Evolutionary conservation across 768 basidiomycete genomes (phyloP).

Genomic region (Paxillus involutus): DNA sequence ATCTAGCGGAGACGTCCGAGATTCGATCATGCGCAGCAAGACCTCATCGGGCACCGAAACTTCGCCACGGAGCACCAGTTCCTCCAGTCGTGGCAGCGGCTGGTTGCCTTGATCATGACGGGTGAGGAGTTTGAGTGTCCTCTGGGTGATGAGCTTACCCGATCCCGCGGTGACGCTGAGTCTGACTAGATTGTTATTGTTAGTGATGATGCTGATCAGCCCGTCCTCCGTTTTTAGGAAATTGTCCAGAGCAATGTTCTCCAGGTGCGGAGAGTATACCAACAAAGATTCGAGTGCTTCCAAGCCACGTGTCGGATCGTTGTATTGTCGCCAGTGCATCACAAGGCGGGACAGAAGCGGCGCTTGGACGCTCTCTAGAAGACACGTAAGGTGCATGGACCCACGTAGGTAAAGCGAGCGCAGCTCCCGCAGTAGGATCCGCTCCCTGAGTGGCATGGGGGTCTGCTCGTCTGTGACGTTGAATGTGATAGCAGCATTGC

Average conservation of each 20-base stretch:
- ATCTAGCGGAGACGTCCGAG: neutral
- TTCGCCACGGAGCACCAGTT: neutral
- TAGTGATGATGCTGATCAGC: neutral
- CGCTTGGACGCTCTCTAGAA: neutral
- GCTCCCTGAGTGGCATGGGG: neutral
- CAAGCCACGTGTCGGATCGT: neutral
- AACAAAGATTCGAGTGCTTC: neutral
- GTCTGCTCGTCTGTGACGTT: neutral
- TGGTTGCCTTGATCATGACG: neutral
- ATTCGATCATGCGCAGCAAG: neutral
- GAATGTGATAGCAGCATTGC: neutral
- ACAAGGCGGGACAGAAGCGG: neutral
- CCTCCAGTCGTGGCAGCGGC: neutral
- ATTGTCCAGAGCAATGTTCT: neutral
- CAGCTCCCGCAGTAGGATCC: neutral
- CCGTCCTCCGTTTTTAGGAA: neutral
- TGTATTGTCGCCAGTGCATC: neutral
- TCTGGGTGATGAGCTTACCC: neutral
- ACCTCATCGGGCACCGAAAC: neutral
- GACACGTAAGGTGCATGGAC: neutral
- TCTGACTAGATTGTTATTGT: neutral
- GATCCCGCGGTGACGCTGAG: neutral
- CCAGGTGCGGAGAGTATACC: neutral
- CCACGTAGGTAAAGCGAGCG: neutral
- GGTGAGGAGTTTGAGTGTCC: neutral